Conservation (phyloP, 73 alveolate species). For the Paramecium primaurelia region DNA sequence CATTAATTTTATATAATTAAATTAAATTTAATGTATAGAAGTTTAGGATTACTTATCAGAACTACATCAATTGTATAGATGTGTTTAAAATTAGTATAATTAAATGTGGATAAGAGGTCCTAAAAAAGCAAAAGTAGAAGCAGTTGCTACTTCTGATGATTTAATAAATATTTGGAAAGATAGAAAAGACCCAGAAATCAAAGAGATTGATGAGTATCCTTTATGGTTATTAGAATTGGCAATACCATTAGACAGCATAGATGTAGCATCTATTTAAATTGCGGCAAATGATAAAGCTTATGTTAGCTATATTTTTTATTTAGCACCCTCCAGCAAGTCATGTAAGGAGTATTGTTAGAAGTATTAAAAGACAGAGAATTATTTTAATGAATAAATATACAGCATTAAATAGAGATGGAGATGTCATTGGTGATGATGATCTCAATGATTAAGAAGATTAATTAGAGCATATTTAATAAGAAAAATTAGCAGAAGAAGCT, state of each 20-base stretch:
- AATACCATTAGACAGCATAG: not conserved
- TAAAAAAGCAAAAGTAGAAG: slow-evolving; percentile 34
- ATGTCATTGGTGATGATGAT: slow-evolving; percentile 7
- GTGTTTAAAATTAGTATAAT: not conserved
- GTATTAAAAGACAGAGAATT: not conserved
- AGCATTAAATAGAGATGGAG: not conserved
- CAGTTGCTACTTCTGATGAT: slow-evolving; percentile 24
- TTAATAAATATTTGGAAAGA: slow-evolving; percentile 46
- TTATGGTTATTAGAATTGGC: slow-evolving; percentile 40
- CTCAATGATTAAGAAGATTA: not conserved
- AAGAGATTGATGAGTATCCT: slow-evolving; percentile 40
- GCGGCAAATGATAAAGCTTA: not conserved
- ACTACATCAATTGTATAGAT: not conserved
- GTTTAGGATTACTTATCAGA: not conserved
- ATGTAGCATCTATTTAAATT: not conserved
- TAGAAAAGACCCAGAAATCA: slow-evolving; percentile 44
- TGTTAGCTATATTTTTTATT: not conserved
- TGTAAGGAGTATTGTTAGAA: not conserved
- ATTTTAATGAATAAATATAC: not conserved
- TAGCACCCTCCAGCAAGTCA: slow-evolving; percentile 32
- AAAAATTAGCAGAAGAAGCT: not conserved
- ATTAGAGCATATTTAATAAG: not conserved
- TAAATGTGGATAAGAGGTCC: slow-evolving; percentile 43
- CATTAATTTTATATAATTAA: not conserved
- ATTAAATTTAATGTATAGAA: not conserved